Conservation (phyloP, 176 grass and related monocot species). For the Oryza meyeriana region DNA sequence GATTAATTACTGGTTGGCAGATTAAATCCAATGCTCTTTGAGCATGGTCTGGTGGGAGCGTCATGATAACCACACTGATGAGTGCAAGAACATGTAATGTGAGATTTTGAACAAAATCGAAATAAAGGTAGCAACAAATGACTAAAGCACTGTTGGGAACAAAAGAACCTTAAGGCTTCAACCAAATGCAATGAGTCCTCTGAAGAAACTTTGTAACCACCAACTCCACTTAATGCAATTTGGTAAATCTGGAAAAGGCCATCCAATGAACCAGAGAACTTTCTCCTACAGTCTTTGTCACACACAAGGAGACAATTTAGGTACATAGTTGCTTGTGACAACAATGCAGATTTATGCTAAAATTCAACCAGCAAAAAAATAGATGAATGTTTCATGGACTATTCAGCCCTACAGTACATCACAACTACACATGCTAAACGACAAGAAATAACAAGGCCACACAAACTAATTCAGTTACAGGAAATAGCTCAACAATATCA, state of each 20-base stretch:
- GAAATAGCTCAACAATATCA: conserved; percentile 11
- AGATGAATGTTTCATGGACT: background rate
- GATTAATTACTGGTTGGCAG: conserved; percentile 77
- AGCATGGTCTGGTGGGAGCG: conserved; percentile 77
- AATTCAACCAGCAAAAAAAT: conserved; percentile 2
- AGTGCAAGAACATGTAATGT: conserved; percentile 24
- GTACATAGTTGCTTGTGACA: background rate
- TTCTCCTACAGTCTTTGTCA: conserved; percentile 81
- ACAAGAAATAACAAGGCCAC: background rate
- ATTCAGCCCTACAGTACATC: background rate
- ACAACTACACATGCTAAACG: background rate
- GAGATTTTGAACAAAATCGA: conserved; percentile 13
- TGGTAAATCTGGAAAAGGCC: conserved; percentile 96
- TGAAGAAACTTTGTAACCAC: conserved; percentile 97
- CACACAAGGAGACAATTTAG: conserved; percentile 30
- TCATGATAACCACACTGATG: conserved; percentile 72
- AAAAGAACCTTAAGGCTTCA: conserved; percentile 94
- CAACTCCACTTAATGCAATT: conserved; percentile 90
- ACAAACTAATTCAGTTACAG: conserved; percentile 9
- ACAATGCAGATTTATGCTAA: conserved; percentile 4
- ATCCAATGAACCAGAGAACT: conserved; percentile 83
- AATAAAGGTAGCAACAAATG: conserved; percentile 15
- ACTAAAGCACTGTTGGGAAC: conserved; percentile 1
- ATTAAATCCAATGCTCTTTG: conserved; percentile 84
- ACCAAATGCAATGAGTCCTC: conserved; percentile 95